Evolutionary conservation across 805 yeast species (phyloP).

Genomic region (Komagataella phaffii): DNA sequence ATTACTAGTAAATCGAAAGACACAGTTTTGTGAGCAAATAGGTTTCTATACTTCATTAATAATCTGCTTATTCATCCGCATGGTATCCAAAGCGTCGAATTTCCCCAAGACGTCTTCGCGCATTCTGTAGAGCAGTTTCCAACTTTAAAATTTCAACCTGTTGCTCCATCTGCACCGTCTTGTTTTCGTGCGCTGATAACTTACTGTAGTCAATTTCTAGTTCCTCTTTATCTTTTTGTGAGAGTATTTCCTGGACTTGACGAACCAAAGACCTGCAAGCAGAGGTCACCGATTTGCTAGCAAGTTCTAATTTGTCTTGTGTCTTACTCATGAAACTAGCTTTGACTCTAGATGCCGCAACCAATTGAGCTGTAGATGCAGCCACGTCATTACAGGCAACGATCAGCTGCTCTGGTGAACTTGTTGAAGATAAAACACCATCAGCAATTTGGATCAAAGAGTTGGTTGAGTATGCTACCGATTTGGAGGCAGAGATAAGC

Average conservation of each 20-base stretch:
- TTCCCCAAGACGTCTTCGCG: constrained; percentile 74
- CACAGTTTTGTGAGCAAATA: no score
- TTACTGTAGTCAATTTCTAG: constrained; percentile 50
- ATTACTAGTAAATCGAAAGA: no score
- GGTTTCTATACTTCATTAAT: no score
- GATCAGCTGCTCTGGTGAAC: constrained; percentile 68
- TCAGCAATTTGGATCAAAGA: constrained; percentile 78
- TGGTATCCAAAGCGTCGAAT: constrained; percentile 69
- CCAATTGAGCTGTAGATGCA: constrained; percentile 84
- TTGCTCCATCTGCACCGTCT: constrained; percentile 83
- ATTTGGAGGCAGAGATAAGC: constrained; percentile 75
- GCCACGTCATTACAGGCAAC: constrained; percentile 90
- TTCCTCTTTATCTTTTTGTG: constrained; percentile 15
- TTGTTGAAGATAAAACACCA: constrained; percentile 53
- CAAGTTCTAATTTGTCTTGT: constrained; percentile 59
- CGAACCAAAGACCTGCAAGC: constrained; percentile 65
- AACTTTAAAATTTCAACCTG: constrained; percentile 80
- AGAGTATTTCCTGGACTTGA: constrained; percentile 50
- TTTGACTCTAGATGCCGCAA: constrained; percentile 82
- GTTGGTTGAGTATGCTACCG: constrained; percentile 75
- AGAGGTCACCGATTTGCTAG: constrained; percentile 54
- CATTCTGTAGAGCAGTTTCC: constrained; percentile 57
- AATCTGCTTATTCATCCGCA: constrained; percentile 29
- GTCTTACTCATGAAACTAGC: constrained; percentile 65
- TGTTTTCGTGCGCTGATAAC: constrained; percentile 65